These are phyloP conservation scores for Saccharomycodes ludwigii DNA, from an alignment of 805 yeast species.

Conservation along the genomic window DNA sequence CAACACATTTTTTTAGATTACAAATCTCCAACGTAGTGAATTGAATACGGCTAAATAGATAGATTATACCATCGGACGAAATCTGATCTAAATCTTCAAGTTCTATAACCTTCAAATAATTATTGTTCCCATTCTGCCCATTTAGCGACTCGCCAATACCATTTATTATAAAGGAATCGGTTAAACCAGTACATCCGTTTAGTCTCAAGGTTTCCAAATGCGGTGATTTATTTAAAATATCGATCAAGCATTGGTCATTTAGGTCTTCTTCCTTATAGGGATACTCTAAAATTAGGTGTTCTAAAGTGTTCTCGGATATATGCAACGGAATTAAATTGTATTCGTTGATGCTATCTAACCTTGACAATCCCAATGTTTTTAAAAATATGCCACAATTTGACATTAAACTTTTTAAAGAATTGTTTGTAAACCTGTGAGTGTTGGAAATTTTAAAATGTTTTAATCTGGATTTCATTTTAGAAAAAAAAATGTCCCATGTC, in stretches of 20 bases:
- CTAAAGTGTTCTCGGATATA: slow-evolving; percentile 31
- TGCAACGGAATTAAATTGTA: slow-evolving; percentile 58
- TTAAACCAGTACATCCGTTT: slow-evolving; percentile 62
- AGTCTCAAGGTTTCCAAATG: slow-evolving; percentile 44
- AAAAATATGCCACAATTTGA: slow-evolving; percentile 48
- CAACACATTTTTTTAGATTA: slow-evolving; percentile 52
- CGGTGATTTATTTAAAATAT: slow-evolving; percentile 37
- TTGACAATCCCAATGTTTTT: slow-evolving; percentile 44
- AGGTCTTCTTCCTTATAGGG: slow-evolving; percentile 57
- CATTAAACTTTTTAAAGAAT: slow-evolving; percentile 48
- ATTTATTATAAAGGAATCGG: slow-evolving; percentile 47
- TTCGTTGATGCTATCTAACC: slow-evolving; percentile 61
- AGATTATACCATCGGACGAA: slow-evolving; percentile 53
- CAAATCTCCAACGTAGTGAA: slow-evolving; percentile 47
- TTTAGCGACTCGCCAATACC: slow-evolving; percentile 49
- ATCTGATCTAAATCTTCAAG: slow-evolving; percentile 48
- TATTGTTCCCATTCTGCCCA: no score
- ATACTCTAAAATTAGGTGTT: slow-evolving; percentile 51
- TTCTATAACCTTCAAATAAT: slow-evolving; percentile 41
- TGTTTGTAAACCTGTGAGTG: slow-evolving; percentile 72
- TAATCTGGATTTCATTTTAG: slow-evolving; percentile 40
- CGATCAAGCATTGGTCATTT: slow-evolving; percentile 53
- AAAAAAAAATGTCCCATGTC: slow-evolving; percentile 71
- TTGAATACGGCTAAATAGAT: slow-evolving; percentile 37
- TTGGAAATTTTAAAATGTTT: slow-evolving; percentile 52